Base-by-base conservation (phyloP, 2,329 filamentous ascomycete genomes). In the Pseudofabraea citricarpa region DNA sequence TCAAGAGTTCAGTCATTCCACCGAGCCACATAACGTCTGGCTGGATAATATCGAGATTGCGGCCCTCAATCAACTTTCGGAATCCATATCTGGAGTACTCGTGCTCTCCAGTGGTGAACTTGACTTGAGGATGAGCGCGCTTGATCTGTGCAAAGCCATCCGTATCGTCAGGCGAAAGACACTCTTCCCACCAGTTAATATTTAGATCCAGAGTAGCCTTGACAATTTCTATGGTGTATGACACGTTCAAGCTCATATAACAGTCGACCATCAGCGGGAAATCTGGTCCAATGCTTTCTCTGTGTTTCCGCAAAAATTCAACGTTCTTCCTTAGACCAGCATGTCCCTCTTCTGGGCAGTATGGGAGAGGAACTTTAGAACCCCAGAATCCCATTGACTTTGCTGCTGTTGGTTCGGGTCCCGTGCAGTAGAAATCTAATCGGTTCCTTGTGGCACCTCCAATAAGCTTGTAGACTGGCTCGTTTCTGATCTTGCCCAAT, bases 151-250 rank as follows among this genome's bases (percentile, higher is more conserved):
- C 85, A 58, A 94, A 94, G 44, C 90, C 90, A 57, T 95, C 90
- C 37, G 86, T 88, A 70, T 96, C 90, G 65, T 96, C 90, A 9
- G 90, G 90, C 22, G 83, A 86, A 50, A 96, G 71, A 52, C 89
- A 94, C 71, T 96, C 90, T 70, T 96, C 90, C 89, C 89, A 95
- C 90, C 90, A 96, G 71, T 95, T 90, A 63, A 96, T 90, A 65
- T 91, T 78, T 53, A 95, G 77, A 54, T 90, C 82, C 56, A 87
- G 79, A 61, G 85, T 89, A 40, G 83, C 85, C 68, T 90, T 87
- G 48, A 87, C 90, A 19, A 96, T 75, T 66, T 95, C 85, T 55
- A 96, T 95, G 4, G 88, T 95, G 69, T 96, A 96, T 1, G 87
- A 72, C 20, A 96, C 90, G 58, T 90, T 95, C 59, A 96, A 72